Evolutionary conservation across 2,329 filamentous ascomycete species (phyloP), one percentile per base, ranked within the genome.

Genomic region (Gremmenia infestans): DNA sequence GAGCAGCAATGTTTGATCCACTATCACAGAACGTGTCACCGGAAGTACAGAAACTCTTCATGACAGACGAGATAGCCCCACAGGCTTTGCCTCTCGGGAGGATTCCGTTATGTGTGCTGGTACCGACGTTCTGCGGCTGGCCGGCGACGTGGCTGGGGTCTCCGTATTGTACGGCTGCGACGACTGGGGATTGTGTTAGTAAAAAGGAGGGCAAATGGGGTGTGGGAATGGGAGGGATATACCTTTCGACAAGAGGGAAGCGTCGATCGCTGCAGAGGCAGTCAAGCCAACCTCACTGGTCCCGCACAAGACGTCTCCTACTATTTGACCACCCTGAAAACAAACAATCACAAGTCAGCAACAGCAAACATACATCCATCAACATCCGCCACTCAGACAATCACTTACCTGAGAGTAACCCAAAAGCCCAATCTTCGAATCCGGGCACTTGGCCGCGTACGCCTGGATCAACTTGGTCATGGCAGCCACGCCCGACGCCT

Each of bases 101-200:
- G n/a, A 65, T 47, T 15, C 72, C 72, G 25, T 62, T 56, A 15
- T 57, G 56, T 19, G 57, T 62, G 25, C 51, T 49, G 25, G 62
- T 70, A 25, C 72, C 72, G 6, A 63, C 61, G 48, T 71, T 63
- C 60, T 68, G 70, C 0, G 65, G 17, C 28, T 68, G 63, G 37
- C 55, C 60, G 8, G 63, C 61, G 6, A 68, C 67, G 50, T 67
- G 68, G 3, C 66, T 61, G 7, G 72, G 72, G 53, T 73, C 72
- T 11, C 70, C 71, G 64, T 73, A 72, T 43, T 70, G 64, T n/a
- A 69, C 63, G 17, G 70, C 64, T 19, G 68, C 70, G n/a, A 66
- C 59, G 48, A 65, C 61, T 62, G 32, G 35, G 12, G 35, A 45
- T 22, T 35, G 36, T 60, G 66, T 61, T 36, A 51, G 42, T 48